A percentile compares a stretch with the other conserved stretches of the same genome.
Evolutionary conservation across 768 basidiomycete genomes (phyloP).

Genomic region (Mycena kentingensis): DNA sequence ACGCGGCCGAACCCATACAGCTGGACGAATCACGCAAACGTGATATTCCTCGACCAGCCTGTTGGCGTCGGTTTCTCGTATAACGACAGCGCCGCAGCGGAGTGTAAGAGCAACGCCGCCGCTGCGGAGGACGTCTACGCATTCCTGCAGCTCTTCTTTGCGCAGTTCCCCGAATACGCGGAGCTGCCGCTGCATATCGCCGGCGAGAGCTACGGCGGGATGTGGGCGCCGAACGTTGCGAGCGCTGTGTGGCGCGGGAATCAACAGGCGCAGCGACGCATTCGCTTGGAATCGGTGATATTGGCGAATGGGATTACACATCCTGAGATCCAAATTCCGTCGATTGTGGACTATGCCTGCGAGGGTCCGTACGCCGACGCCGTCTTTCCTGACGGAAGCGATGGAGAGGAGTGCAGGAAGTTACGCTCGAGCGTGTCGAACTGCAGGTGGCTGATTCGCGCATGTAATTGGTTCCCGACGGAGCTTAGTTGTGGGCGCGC

Average conservation of each 20-base stretch:
- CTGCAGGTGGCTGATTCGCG: conserved; percentile 16
- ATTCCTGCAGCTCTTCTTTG: conserved; percentile 38
- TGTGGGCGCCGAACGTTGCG: conserved; percentile 49
- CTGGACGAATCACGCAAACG: conserved; percentile 48
- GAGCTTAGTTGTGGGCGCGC: conserved; percentile 15
- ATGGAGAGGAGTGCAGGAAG: conserved; percentile 42
- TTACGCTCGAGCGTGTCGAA: conserved; percentile 41
- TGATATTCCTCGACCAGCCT: conserved; percentile 39
- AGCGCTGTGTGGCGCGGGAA: conserved; percentile 47
- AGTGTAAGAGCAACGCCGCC: conserved; percentile 40
- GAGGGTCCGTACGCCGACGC: conserved; percentile 38
- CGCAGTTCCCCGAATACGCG: conserved; percentile 37
- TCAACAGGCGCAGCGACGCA: conserved; percentile 23
- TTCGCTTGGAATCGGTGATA: conserved; percentile 48
- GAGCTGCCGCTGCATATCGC: conserved; percentile 34
- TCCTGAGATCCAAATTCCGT: conserved; percentile 46
- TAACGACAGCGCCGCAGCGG: conserved; percentile 28
- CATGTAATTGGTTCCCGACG: conserved; percentile 13
- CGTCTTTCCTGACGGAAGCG: conserved; percentile 43
- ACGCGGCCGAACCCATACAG: conserved; percentile 40
- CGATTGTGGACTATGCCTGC: conserved; percentile 47
- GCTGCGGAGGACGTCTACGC: conserved; percentile 51
- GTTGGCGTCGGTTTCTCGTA: conserved; percentile 52
- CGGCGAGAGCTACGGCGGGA: conserved; percentile 40
- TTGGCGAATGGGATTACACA: conserved; percentile 53